Percentiles rank a stretch among this genome's conserved stretches.
phyloP scores from a whole-genome alignment of 1,139 yeast species.

The Chernovozyma aurita region DNA sequence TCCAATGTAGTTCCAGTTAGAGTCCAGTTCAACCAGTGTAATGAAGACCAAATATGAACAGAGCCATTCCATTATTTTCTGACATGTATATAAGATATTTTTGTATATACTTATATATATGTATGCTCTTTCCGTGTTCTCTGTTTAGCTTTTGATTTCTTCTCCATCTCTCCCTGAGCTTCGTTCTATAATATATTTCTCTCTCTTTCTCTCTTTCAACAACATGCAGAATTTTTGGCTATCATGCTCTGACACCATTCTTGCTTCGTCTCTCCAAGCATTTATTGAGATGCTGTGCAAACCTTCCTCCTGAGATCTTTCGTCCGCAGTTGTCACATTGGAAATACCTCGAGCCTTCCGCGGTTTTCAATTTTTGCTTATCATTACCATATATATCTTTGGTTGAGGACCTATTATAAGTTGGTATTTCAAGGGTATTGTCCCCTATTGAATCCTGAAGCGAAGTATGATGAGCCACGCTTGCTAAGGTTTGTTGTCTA shows the following conservation, averaged over 20 bases:
- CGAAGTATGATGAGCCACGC: slow-evolving; percentile 23
- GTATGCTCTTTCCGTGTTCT: too few species aligned
- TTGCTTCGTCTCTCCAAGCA: slow-evolving; percentile 53
- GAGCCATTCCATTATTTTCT: too few species aligned
- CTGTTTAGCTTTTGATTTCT: too few species aligned
- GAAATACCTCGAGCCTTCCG: slow-evolving; percentile 53
- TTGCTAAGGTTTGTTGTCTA: slow-evolving; percentile 29
- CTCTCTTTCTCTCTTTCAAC: too few species aligned
- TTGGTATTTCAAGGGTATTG: slow-evolving; percentile 6
- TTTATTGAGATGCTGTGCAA: slow-evolving; percentile 88
- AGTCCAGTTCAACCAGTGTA: too few species aligned
- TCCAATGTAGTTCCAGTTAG: too few species aligned
- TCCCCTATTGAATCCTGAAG: slow-evolving; percentile 17
- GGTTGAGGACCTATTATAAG: slow-evolving; percentile 12
- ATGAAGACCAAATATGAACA: too few species aligned
- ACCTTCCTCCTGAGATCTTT: slow-evolving; percentile 84
- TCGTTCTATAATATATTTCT: too few species aligned
- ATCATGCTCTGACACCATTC: background rate
- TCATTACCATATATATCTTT: slow-evolving; percentile 43
- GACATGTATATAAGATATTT: too few species aligned
- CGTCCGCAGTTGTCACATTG: slow-evolving; percentile 78
- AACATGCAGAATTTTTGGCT: too few species aligned
- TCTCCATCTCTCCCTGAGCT: too few species aligned
- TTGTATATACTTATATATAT: too few species aligned
- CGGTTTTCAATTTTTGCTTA: slow-evolving; percentile 32